Evolutionary conservation across 2,329 filamentous ascomycete genomes (phyloP), one percentile per base, ranked within the genome.

Genomic region (Elsinoe ampelina): DNA sequence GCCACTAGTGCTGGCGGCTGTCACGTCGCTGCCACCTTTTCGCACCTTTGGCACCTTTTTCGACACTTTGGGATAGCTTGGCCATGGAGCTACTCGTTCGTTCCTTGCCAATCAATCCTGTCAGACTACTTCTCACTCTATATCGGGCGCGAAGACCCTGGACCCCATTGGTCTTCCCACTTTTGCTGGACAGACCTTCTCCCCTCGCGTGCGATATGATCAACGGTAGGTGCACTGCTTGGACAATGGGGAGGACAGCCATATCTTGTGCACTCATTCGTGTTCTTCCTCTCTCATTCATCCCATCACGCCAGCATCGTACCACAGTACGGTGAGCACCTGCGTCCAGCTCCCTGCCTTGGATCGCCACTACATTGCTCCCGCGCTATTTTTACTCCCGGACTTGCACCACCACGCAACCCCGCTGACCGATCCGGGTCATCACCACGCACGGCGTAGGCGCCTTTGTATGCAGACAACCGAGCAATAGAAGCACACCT

Each of bases 401-500:
- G 48, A 39, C 13, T 19, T 38, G 48, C 38, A 52, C 32, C 30
- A 39, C 32, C 32, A 52, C 30, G 19, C 48, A 39, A 52, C 34
- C 48, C 34, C 48, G 48, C 48, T 52, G 48, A 52, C 34, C 48
- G 35, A 26, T 38, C 34, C 15, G 26, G 26, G 13, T 34, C 34
- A 52, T 52, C 48, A 52, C 48, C 30, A 38, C 32, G 17, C 48
- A 52, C 48, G 48, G 32, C 48, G 48, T 34, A 52, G 48, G 48
- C 48, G 48, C 48, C 30, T 36, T 34, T 52, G 35, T 34, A 35
- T 52, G 48, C 34, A 35, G 10, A 8, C 19, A 10, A 19, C 26
- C 54, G 54, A 56, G 54, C 54, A 56, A 56, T 56, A 45, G 54
- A 47, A 56, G 26, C 39, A 35, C 30, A 36, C 32, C 39, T 47